These are phyloP conservation scores for Exophiala sideris DNA, from an alignment of 2,329 filamentous ascomycete genomes.

Conservation along the genomic window DNA sequence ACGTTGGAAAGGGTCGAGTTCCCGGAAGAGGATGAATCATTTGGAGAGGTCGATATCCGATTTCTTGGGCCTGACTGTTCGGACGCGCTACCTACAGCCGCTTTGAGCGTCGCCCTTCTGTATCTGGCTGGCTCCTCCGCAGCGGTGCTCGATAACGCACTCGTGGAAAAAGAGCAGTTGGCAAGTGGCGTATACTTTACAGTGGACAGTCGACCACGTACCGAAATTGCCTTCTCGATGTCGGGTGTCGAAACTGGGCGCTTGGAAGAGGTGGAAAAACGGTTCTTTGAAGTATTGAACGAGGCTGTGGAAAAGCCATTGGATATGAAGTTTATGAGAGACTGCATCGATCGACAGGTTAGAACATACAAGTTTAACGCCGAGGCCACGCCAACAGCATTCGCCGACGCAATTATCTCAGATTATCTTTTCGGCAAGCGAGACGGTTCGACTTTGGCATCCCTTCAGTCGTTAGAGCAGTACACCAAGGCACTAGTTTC, in stretches of 20 bases:
- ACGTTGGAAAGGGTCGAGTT: slow-evolving; percentile 79
- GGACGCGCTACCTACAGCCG: slow-evolving; percentile 65
- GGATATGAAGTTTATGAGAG: slow-evolving; percentile 84
- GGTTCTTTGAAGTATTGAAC: slow-evolving; percentile 77
- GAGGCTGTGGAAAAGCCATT: slow-evolving; percentile 76
- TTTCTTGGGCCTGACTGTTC: slow-evolving; percentile 84
- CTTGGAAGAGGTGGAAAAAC: slow-evolving; percentile 76
- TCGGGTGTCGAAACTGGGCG: slow-evolving; percentile 85
- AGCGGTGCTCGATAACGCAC: slow-evolving; percentile 81
- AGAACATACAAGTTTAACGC: slow-evolving; percentile 79
- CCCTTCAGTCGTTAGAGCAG: slow-evolving; percentile 52
- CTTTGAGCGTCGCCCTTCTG: slow-evolving; percentile 73
- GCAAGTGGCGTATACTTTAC: slow-evolving; percentile 80
- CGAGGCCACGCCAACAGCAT: slow-evolving; percentile 76
- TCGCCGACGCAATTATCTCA: slow-evolving; percentile 79
- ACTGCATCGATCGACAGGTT: slow-evolving; percentile 78
- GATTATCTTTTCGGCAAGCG: slow-evolving; percentile 88
- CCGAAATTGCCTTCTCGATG: slow-evolving; percentile 79
- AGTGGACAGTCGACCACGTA: slow-evolving; percentile 74
- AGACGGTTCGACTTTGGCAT: slow-evolving; percentile 71
- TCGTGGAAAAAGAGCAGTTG: slow-evolving; percentile 91
- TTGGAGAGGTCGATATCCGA: slow-evolving; percentile 78
- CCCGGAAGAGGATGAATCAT: slow-evolving; percentile 92
- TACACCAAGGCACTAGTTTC: slow-evolving; percentile 63
- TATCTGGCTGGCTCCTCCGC: slow-evolving; percentile 94